phyloP scores from a whole-genome alignment of 805 yeast genomes.

The Clavispora fructus region DNA sequence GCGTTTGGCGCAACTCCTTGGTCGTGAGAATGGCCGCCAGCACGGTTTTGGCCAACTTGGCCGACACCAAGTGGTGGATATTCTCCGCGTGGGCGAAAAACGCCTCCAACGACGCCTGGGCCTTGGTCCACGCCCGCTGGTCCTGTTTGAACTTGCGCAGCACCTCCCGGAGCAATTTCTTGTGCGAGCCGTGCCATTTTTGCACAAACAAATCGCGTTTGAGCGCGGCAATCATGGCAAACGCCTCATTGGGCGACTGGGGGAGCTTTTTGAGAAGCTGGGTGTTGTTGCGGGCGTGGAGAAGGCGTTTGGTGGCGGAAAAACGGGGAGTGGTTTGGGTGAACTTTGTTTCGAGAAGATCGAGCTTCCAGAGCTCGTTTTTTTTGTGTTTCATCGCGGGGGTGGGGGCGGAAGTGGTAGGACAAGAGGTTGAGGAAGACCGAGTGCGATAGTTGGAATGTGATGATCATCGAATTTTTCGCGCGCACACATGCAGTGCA shows the following conservation, averaged over 20 bases:
- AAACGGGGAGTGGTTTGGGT: constrained; percentile 41
- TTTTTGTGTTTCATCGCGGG: constrained; percentile 29
- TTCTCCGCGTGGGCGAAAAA: constrained; percentile 19
- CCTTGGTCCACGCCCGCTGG: constrained; percentile 7
- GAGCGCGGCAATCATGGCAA: constrained; percentile 38
- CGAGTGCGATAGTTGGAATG: not conserved
- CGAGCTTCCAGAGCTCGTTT: constrained; percentile 46
- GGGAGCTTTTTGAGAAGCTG: constrained; percentile 41
- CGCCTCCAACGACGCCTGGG: constrained; percentile 11
- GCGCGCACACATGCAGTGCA: not conserved
- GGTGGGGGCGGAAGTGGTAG: too few relatives aligned
- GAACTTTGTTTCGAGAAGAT: constrained; percentile 50
- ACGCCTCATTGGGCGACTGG: constrained; percentile 37
- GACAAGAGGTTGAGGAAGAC: not conserved
- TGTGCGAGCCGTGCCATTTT: constrained; percentile 44
- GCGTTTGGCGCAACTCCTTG: constrained; percentile 24
- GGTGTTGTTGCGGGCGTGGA: constrained; percentile 40
- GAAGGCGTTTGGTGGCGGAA: constrained; percentile 42
- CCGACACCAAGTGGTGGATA: constrained; percentile 22
- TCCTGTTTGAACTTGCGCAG: constrained; percentile 16
- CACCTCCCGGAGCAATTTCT: constrained; percentile 37
- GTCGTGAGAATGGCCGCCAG: constrained; percentile 21
- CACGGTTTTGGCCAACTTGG: constrained; percentile 29
- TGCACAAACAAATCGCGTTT: constrained; percentile 42
- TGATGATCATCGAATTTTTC: constrained; percentile 6